These are phyloP conservation scores for Pinus taeda DNA, from an alignment of 75 land plant species.

Conservation along the genomic window DNA sequence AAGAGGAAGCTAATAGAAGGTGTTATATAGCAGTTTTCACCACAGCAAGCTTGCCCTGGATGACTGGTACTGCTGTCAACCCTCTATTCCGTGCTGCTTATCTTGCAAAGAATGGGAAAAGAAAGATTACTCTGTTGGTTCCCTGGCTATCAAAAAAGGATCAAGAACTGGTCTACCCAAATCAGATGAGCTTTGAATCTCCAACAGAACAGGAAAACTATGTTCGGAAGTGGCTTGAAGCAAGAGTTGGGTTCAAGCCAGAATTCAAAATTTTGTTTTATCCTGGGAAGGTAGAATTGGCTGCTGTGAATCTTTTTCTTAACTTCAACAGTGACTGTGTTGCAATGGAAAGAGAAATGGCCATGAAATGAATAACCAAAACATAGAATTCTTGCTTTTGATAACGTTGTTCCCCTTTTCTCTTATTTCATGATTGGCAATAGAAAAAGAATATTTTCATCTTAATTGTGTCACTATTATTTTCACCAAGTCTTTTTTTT, in stretches of 20 bases:
- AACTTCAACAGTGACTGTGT: too few species aligned
- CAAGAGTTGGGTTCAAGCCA: constrained; percentile 49
- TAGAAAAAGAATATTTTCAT: too few species aligned
- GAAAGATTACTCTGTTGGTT: constrained; percentile 66
- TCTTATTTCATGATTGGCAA: too few species aligned
- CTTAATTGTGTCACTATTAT: too few species aligned
- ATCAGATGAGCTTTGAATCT: constrained; percentile 46
- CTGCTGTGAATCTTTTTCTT: neutral
- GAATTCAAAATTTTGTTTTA: constrained; percentile 57
- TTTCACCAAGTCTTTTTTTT: too few species aligned
- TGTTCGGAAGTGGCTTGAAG: constrained; percentile 72
- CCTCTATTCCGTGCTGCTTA: constrained; percentile 90
- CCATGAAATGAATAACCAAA: too few species aligned
- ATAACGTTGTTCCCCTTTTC: too few species aligned
- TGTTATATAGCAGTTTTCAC: constrained; percentile 74
- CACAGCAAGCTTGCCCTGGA: constrained; percentile 89
- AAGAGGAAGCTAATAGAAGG: constrained; percentile 25
- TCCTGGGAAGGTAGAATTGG: constrained; percentile 58
- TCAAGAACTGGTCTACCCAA: constrained; percentile 72
- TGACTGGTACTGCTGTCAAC: constrained; percentile 92
- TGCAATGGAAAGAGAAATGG: too few species aligned
- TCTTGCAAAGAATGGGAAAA: constrained; percentile 53
- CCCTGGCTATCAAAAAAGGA: constrained; percentile 74
- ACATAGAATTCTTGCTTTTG: too few species aligned
- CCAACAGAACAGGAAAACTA: constrained; percentile 71